Base-by-base conservation (phyloP, 495 filamentous ascomycete genomes). In the Paragyromitra xinjiangensis region DNA sequence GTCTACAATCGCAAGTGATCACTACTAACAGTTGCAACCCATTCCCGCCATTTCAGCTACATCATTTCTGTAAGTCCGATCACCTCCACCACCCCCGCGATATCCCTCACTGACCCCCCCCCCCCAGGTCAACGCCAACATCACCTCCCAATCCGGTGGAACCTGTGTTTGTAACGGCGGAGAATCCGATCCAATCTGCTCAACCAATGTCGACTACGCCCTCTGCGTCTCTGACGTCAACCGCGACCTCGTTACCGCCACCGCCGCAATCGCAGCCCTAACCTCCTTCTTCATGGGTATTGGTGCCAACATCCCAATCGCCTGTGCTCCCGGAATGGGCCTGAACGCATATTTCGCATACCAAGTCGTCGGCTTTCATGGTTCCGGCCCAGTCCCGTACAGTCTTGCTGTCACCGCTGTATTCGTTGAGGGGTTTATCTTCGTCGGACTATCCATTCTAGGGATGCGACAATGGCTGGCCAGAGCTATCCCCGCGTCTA, bases 381-480 rank as follows among this genome's bases (percentile, higher is more conserved):
- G 92, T 3, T 82, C 81, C 2, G 92, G 91, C 3, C 82, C 86
- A 55, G 89, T 94, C 29, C 87, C 91, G 0, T 95, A 92, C 81
- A 79, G 85, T 14, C 85, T 92, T 2, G 92, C 92, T 8, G 83
- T 94, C 58, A 94, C 92, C 12, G 92, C 92, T 3, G 92, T 94
- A 56, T 95, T 95, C 80, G 89, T 94, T 9, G 93, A 95, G 82
- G 93, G 93, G 9, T 83, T 83, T 37, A 75, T 83, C 62, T 83
- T 83, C 50, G 75, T 89, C 64, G 87, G 83, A 3, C 85, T 95
- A 22, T 92, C 92, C 0, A 80, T 94, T 14, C 83, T 93, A 42
- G 92, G 92, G 26, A 87, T 94, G 83, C 89, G 92, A 11, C 92
- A 95, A 82, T 94, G 92, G 92, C 87, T 95, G 37, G 92, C 92